These are phyloP conservation scores for Chaetomidium leptoderma DNA, from an alignment of 495 filamentous ascomycete genomes.

Conservation along the genomic window DNA sequence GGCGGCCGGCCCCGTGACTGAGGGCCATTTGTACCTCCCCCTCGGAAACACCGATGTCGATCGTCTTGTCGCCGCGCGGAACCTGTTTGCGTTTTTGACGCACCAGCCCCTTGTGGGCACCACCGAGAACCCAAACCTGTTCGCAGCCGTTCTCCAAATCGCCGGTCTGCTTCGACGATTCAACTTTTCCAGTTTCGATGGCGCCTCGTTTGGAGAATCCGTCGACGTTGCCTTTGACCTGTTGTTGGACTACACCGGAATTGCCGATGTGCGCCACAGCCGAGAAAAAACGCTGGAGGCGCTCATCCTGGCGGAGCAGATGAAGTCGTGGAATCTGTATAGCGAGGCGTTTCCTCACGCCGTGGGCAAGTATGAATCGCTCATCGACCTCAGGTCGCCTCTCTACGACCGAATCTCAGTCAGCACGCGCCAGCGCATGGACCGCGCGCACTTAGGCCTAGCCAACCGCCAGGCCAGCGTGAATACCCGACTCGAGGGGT, in stretches of 20 bases:
- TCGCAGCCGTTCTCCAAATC: constrained; percentile 69
- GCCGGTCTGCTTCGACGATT: constrained; percentile 64
- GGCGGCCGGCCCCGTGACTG: constrained; percentile 37
- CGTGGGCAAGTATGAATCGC: constrained; percentile 79
- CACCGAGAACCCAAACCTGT: constrained; percentile 59
- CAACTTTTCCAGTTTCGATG: constrained; percentile 75
- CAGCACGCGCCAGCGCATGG: constrained; percentile 70
- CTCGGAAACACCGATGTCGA: constrained; percentile 52
- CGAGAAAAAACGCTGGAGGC: constrained; percentile 89
- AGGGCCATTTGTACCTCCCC: constrained; percentile 70
- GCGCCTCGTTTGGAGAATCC: constrained; percentile 73
- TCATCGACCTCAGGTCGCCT: constrained; percentile 62
- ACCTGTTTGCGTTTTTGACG: constrained; percentile 84
- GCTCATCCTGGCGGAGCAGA: constrained; percentile 77
- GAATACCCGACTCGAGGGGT: constrained; percentile 64
- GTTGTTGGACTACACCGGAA: constrained; percentile 67
- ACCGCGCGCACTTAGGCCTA: constrained; percentile 76
- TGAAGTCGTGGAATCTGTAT: constrained; percentile 77
- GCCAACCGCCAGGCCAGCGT: constrained; percentile 61
- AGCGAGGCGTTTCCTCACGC: constrained; percentile 89
- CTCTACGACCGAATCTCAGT: constrained; percentile 64
- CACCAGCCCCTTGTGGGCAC: constrained; percentile 79
- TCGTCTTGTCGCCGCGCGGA: constrained; percentile 70
- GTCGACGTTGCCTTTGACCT: constrained; percentile 69
- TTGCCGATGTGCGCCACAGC: constrained; percentile 78